Evolutionary conservation across 768 basidiomycete species (phyloP).

Genomic region (Hortiboletus campestris): DNA sequence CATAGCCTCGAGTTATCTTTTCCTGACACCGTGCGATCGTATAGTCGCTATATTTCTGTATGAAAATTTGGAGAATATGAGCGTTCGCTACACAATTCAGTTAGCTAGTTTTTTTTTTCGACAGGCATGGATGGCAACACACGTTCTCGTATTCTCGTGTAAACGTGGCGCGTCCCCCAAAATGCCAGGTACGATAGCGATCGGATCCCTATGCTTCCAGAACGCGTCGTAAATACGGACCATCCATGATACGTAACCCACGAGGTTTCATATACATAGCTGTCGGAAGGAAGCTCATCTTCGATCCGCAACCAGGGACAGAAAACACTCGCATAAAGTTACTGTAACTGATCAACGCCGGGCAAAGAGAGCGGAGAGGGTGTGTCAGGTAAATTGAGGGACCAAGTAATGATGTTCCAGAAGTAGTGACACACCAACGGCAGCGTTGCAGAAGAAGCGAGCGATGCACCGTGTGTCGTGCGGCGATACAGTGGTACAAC

Average conservation of each 20-base stretch:
- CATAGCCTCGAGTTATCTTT: too few relatives aligned
- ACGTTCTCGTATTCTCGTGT: background rate
- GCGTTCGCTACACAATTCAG: background rate
- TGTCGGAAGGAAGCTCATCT: too few relatives aligned
- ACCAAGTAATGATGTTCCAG: background rate
- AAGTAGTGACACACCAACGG: background rate
- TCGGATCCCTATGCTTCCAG: too few relatives aligned
- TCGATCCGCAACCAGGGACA: background rate
- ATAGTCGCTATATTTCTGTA: background rate
- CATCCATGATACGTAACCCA: background rate
- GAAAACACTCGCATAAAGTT: background rate
- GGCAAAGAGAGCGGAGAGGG: background rate
- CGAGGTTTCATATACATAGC: too few relatives aligned
- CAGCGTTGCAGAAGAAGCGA: background rate
- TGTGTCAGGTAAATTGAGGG: background rate
- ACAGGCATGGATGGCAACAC: background rate
- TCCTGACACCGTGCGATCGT: background rate
- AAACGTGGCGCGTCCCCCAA: background rate
- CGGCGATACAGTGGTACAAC: background rate
- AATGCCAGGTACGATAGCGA: background rate
- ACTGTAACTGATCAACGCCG: background rate
- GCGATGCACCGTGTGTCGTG: background rate
- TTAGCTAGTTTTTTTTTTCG: too few relatives aligned
- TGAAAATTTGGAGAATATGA: background rate
- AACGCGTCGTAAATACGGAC: background rate